Evolutionary conservation across 2,329 filamentous ascomycete genomes (phyloP).

Genomic region (Colletotrichum magnum): DNA sequence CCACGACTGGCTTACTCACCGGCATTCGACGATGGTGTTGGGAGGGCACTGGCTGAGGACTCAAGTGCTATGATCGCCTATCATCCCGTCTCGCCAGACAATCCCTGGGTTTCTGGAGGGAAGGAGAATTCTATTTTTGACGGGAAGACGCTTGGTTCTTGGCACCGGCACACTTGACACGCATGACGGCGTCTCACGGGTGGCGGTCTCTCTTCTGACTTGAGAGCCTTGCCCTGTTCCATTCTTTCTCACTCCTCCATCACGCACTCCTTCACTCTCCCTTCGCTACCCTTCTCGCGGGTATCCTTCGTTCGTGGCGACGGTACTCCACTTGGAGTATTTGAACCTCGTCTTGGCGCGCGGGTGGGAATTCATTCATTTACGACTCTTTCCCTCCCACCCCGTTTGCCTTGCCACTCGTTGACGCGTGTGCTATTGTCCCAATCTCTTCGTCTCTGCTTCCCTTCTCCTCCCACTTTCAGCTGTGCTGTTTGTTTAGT

Average conservation of each 20-base stretch:
- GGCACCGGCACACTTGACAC: constrained; percentile 29
- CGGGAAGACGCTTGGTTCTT: constrained; percentile 28
- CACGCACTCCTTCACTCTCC: constrained; percentile 7
- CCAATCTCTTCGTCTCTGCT: background rate
- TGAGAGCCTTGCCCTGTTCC: background rate
- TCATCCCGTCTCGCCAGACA: constrained; percentile 21
- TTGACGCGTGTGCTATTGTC: constrained; percentile 28
- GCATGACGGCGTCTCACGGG: constrained; percentile 29
- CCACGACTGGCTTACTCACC: background rate
- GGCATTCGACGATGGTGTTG: background rate
- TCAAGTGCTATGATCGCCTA: constrained; percentile 4
- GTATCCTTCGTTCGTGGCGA: no score
- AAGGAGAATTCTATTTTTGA: constrained; percentile 36
- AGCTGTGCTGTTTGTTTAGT: constrained; percentile 36
- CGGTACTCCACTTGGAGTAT: constrained; percentile 1
- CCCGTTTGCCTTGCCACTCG: constrained; percentile 28
- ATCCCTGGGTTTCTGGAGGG: background rate
- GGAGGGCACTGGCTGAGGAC: background rate
- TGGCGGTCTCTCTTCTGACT: background rate
- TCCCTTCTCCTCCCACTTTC: constrained; percentile 13
- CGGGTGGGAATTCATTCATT: constrained; percentile 34
- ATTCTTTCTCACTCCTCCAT: constrained; percentile 5
- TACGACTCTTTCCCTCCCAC: constrained; percentile 14
- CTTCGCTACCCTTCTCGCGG: constrained; percentile 4
- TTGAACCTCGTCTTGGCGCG: constrained; percentile 30